These are phyloP conservation scores for Candida glucosophila DNA, from an alignment of 1,139 yeast species.

Conservation along the genomic window DNA sequence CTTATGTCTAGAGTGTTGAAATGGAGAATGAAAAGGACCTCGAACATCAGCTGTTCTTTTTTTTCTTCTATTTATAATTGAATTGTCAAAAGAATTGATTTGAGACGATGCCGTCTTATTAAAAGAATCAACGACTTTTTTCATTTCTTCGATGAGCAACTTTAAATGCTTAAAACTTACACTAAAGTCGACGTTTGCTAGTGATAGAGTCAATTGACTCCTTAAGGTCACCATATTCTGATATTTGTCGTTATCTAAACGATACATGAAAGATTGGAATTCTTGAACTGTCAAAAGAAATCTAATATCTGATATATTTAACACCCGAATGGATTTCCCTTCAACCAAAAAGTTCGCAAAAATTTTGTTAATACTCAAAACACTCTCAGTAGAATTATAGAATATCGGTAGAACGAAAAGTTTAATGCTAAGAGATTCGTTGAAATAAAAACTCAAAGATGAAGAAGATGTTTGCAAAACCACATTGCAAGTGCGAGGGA, in stretches of 20 bases:
- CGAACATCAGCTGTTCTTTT: background rate
- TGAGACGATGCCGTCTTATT: background rate
- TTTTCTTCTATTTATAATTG: too few species aligned
- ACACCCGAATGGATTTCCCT: constrained; percentile 8
- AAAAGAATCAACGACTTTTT: background rate
- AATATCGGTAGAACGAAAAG: constrained; percentile 28
- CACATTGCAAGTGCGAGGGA: constrained; percentile 8
- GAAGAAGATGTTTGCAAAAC: constrained; percentile 28
- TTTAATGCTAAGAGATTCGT: constrained; percentile 8
- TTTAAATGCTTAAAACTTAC: background rate
- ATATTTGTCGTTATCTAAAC: background rate
- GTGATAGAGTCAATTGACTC: background rate
- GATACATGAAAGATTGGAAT: constrained; percentile 13
- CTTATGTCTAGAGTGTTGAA: constrained; percentile 8
- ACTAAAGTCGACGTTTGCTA: background rate
- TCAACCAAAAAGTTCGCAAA: constrained; percentile 9
- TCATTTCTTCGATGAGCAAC: background rate
- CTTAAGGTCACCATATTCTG: background rate
- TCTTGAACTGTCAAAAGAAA: constrained; percentile 14
- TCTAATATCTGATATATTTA: constrained; percentile 13
- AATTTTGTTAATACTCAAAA: constrained; percentile 23
- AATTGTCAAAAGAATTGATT: background rate
- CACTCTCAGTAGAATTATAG: constrained; percentile 21
- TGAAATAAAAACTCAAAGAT: constrained; percentile 8
- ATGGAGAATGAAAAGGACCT: background rate